Evolutionary conservation across 164 flowering plant species (phyloP).

Genomic region (Magnolia kwangsiensis): DNA sequence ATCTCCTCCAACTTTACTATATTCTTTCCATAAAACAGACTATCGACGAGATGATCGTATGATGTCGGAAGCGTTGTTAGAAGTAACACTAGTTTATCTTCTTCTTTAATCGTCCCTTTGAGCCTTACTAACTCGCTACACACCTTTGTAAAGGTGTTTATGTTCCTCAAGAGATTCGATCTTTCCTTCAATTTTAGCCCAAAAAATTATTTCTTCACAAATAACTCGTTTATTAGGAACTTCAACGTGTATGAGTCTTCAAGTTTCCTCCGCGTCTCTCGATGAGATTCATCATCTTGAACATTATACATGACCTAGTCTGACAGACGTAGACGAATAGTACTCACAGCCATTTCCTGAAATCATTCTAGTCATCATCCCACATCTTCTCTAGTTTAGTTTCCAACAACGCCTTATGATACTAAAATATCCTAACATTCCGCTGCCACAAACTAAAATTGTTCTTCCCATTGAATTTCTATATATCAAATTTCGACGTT

Average conservation of each 20-base stretch:
- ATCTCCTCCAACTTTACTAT: not conserved
- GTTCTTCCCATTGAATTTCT: not conserved
- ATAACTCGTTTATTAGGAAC: not conserved
- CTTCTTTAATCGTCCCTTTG: not conserved
- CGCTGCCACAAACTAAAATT: not conserved
- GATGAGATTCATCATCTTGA: rapidly evolving
- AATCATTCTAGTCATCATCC: too few relatives aligned
- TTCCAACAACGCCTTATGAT: not conserved
- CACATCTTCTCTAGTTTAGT: not conserved
- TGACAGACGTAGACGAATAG: not conserved
- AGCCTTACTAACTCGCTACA: not conserved
- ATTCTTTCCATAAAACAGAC: not conserved
- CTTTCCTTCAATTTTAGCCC: not conserved
- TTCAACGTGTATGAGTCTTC: not conserved
- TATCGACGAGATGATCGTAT: not conserved
- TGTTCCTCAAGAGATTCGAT: not conserved
- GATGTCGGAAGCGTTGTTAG: not conserved
- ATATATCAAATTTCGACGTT: not conserved
- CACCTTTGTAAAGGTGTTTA: not conserved
- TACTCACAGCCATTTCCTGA: not conserved
- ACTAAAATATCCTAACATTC: not conserved
- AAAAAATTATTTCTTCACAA: not conserved
- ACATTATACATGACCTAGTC: not conserved
- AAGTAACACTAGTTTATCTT: not conserved
- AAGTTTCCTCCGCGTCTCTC: not conserved